These are phyloP conservation scores for Lachancea cidri DNA, from an alignment of 805 yeast genomes.

Conservation along the genomic window DNA sequence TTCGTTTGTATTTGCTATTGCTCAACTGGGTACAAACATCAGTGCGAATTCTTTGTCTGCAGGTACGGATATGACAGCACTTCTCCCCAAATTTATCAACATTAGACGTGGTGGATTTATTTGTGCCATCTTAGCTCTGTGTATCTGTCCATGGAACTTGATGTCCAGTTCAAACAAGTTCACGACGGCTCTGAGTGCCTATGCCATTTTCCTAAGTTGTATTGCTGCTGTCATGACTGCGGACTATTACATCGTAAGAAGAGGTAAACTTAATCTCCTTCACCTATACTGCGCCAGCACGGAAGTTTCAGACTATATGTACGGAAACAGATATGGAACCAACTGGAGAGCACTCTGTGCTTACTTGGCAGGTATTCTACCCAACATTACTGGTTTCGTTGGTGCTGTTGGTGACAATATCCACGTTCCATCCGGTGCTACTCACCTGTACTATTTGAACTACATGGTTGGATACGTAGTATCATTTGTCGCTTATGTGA, in stretches of 20 bases:
- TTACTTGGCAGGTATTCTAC: conserved; percentile 72
- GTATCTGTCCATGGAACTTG: conserved; percentile 81
- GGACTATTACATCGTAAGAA: conserved; percentile 67
- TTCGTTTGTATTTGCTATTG: conserved; percentile 63
- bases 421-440: conserved; percentile 68
- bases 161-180: conserved; percentile 64
- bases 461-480: conserved; percentile 71
- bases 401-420: conserved; percentile 52
- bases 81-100: conserved; percentile 57
- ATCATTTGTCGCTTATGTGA: conserved; percentile 50
- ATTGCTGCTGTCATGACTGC: conserved; percentile 72
- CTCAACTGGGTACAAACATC: conserved; percentile 75
- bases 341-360: conserved; percentile 86
- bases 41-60: conserved; percentile 68
- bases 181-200: conserved; percentile 75
- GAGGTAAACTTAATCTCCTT: conserved; percentile 59
- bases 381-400: conserved; percentile 83
- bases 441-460: conserved; percentile 59
- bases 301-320: conserved; percentile 47
- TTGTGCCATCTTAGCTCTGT: conserved; percentile 65
- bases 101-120: conserved; percentile 78
- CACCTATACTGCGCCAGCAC: conserved; percentile 57
- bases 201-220: conserved; percentile 75
- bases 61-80: conserved; percentile 67
- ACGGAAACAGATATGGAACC: conserved; percentile 49